Evolutionary conservation across 106 monocot species (phyloP), one percentile per base, ranked within the genome.

Genomic region (Phalaenopsis aphrodite): DNA sequence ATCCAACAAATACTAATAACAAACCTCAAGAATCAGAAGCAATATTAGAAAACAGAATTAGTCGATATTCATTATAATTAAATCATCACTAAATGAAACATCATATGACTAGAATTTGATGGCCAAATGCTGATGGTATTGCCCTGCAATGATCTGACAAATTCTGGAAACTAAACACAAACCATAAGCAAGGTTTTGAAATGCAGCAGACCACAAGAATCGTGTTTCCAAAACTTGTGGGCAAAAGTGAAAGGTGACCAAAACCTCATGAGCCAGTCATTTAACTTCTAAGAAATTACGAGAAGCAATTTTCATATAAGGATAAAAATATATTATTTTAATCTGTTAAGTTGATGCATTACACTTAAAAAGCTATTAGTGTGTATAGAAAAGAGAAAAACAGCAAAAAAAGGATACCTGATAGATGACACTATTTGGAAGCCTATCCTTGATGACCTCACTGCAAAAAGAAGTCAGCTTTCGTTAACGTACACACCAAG

Each of bases 351-450:
- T 30, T 42, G 39, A 15, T 45, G 17, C 43, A 36, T 49, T 42
- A 12, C 76, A 76, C n/a, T 41, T 24, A 73, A 18, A 39, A 57
- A 75, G 75, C 56, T 10, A 9, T 21, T 56, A 69, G 23, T 69
- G 39, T 38, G 69, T 3, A 69, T 16, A 41, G 24, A 66, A 39
- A 15, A 78, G 39, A 78, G 37, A 18, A 56, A 39, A 41, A 56
- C 7, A 19, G 2, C 10, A 78, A 8, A 36, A 36, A 56, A 43
- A 66, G 43, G 56, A 56, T 45, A 96, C 96, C 97, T 99, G 98
- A 84, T 92, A 87, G 52, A 99, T 91, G 72, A 94, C 94, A 76
- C 88, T 82, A 84, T 69, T 76, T 67, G 98, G 98, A 18, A 99
- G 91, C 84, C 80, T 88, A 23, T 87, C 87, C 81, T 93, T 83